These are phyloP conservation scores for Cyclocybe aegerita DNA, from an alignment of 768 basidiomycete genomes.

Conservation along the genomic window DNA sequence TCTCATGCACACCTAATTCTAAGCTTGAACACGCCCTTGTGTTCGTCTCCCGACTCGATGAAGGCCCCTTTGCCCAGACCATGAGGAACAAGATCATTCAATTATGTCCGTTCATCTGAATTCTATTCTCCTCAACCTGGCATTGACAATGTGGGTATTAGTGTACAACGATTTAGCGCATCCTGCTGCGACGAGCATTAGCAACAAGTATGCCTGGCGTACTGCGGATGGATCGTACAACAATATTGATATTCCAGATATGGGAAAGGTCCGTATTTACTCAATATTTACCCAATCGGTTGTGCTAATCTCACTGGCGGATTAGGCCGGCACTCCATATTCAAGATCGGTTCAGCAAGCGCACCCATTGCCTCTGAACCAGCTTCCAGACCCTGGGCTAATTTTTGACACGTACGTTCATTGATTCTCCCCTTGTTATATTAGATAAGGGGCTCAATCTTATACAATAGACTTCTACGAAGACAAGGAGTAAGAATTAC, in stretches of 20 bases:
- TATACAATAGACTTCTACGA: slow-evolving; percentile 48
- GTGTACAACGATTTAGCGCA: slow-evolving; percentile 84
- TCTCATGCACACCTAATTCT: not conserved
- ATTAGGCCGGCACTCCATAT: slow-evolving; percentile 69
- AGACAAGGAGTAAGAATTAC: slow-evolving; percentile 55
- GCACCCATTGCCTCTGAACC: slow-evolving; percentile 62
- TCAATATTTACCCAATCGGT: not conserved
- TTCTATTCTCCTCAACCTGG: not conserved
- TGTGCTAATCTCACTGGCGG: not conserved
- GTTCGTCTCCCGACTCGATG: slow-evolving; percentile 59
- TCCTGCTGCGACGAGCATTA: slow-evolving; percentile 70
- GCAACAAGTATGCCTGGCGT: slow-evolving; percentile 64
- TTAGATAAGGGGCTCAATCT: not conserved
- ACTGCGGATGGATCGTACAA: slow-evolving; percentile 78
- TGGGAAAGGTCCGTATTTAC: slow-evolving; percentile 81
- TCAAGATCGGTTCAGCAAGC: slow-evolving; percentile 78
- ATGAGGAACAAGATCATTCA: slow-evolving; percentile 51
- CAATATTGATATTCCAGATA: slow-evolving; percentile 63
- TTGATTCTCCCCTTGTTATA: not conserved
- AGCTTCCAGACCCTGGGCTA: slow-evolving; percentile 77
- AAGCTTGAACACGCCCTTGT: slow-evolving; percentile 74
- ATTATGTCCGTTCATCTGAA: slow-evolving; percentile 45
- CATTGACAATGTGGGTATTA: slow-evolving; percentile 22
- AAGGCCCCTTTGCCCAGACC: slow-evolving; percentile 35
- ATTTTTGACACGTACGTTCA: slow-evolving; percentile 69